Percentiles rank a stretch among this genome's conserved stretches.
Conservation (phyloP, 768 basidiomycete genomes). For the Leccinellum luteum region DNA sequence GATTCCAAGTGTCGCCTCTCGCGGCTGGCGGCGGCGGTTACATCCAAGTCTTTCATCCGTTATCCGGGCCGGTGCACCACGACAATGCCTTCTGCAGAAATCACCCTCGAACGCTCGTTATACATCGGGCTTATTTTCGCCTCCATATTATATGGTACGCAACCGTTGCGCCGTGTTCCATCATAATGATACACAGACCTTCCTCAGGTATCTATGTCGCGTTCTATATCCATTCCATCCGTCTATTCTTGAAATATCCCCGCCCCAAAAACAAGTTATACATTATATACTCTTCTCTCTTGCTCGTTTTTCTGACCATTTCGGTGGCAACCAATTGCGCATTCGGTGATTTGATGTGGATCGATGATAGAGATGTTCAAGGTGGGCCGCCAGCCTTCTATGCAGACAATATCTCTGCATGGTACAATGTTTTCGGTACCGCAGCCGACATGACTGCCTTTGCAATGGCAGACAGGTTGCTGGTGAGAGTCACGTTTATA, state of each 20-base stretch:
- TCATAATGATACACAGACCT: background rate
- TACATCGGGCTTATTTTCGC: background rate
- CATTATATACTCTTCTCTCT: background rate
- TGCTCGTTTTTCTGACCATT: background rate
- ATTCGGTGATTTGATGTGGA: background rate
- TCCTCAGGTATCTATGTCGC: background rate
- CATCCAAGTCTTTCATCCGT: background rate
- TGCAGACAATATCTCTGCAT: background rate
- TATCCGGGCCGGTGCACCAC: background rate
- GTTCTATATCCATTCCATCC: background rate
- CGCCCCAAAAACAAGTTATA: background rate
- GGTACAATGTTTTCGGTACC: background rate
- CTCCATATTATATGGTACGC: background rate
- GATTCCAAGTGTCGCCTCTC: background rate
- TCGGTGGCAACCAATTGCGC: background rate
- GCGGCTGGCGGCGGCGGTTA: background rate
- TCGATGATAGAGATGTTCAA: background rate
- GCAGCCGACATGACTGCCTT: background rate
- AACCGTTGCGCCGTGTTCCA: background rate
- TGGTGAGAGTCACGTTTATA: background rate
- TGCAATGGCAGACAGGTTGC: background rate
- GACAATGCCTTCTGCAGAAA: background rate
- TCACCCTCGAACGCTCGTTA: background rate
- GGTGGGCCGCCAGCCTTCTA: background rate
- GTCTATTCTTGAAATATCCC: background rate